Conservation (phyloP, 2,329 filamentous ascomycete genomes). For the Monosporascus sp. region DNA sequence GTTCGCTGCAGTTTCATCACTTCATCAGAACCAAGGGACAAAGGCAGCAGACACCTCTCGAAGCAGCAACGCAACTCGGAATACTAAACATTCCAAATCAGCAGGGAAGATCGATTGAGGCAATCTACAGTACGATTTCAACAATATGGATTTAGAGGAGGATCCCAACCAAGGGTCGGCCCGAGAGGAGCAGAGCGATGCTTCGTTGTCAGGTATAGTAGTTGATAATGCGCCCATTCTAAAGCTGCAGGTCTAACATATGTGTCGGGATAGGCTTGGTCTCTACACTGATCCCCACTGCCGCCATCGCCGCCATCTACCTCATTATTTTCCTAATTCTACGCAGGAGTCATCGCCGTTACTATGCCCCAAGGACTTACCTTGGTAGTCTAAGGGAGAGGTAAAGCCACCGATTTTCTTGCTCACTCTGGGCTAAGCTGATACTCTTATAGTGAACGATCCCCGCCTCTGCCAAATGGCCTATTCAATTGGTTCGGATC, state of each 20-base stretch:
- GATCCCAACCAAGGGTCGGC: slow-evolving; percentile 4
- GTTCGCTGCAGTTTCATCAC: no score
- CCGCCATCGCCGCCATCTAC: slow-evolving; percentile 33
- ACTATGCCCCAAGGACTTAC: slow-evolving; percentile 46
- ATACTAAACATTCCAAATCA: no score
- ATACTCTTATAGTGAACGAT: slow-evolving; percentile 43
- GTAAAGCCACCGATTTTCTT: slow-evolving; percentile 19
- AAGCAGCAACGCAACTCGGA: no score
- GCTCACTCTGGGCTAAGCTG: slow-evolving; percentile 9
- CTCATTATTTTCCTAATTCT: slow-evolving; percentile 40
- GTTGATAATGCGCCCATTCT: neutral
- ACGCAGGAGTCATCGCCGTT: slow-evolving; percentile 39
- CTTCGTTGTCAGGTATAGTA: slow-evolving; percentile 19
- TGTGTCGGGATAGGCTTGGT: slow-evolving; percentile 30
- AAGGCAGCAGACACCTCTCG: no score
- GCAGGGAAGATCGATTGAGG: no score
- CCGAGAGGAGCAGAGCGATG: slow-evolving; percentile 1
- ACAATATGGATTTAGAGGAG: neutral
- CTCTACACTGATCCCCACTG: slow-evolving; percentile 36
- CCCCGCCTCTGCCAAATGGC: slow-evolving; percentile 54
- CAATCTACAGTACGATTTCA: neutral
- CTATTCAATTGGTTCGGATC: slow-evolving; percentile 62
- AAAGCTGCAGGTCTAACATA: slow-evolving; percentile 6
- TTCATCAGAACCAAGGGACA: no score
- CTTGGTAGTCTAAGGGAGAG: slow-evolving; percentile 39